Conservation (phyloP, 257 asterid genomes). For the Solanum chmielewskii region DNA sequence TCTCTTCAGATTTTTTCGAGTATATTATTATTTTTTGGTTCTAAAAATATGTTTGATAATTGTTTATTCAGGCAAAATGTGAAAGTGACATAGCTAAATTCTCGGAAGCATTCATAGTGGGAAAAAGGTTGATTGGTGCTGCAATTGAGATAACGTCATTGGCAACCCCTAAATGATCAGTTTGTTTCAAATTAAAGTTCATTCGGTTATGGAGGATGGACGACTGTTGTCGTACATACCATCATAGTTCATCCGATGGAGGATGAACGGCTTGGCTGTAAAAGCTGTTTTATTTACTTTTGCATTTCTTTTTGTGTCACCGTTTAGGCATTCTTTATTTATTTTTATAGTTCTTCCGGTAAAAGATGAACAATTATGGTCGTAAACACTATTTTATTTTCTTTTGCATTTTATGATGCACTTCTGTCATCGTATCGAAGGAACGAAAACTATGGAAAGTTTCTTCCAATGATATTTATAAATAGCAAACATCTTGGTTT, state of each 20-base stretch:
- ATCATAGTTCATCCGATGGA: no score
- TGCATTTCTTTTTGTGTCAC: not conserved
- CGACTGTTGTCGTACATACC: no score
- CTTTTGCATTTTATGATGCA: no score
- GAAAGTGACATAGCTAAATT: slow-evolving; percentile 7
- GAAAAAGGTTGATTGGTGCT: slow-evolving; percentile 53
- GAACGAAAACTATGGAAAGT: not conserved
- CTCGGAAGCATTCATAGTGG: slow-evolving; percentile 32
- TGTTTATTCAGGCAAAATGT: slow-evolving; percentile 31
- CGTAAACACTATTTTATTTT: no score
- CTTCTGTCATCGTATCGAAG: not conserved
- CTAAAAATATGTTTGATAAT: not conserved
- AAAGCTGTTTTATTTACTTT: not conserved
- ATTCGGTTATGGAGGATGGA: no score
- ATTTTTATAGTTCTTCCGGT: not conserved
- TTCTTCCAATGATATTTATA: not conserved
- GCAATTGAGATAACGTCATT: slow-evolving; percentile 49
- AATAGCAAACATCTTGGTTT: not conserved
- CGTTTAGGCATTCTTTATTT: no score
- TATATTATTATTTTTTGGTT: not conserved
- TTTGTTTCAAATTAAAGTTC: no score
- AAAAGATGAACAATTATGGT: not conserved
- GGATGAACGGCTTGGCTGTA: not conserved
- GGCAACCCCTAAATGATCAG: slow-evolving; percentile 13
- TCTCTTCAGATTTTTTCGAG: not conserved